Evolutionary conservation across 2,329 filamentous ascomycete genomes (phyloP), one percentile per base, ranked within the genome.

Genomic region (Aspergillus quadricinctus): DNA sequence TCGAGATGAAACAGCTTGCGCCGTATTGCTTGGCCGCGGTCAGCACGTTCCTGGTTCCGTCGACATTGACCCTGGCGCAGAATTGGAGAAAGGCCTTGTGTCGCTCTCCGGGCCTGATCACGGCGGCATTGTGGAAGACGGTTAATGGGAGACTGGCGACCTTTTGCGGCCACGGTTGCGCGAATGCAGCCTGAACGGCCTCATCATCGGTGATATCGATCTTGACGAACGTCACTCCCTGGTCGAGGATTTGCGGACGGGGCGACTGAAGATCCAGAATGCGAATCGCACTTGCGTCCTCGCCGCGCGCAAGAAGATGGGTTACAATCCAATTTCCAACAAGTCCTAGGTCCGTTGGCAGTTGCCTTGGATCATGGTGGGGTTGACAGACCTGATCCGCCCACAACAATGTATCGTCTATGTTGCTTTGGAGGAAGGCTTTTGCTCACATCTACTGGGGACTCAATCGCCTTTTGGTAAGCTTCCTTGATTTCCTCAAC

Each of bases 91-190:
- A 71, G 31, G 73, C 67, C 48, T 66, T 63, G 50, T 75, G 73
- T 6, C 82, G 77, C 54, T 84, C 81, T 17, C 73, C 75, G 0
- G 80, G 76, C 10, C 80, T 72, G 56, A 85, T 83, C 4, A 78
- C 73, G 1, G 82, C 82, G 2, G 81, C 82, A 0, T 79, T 83
- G 69, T 85, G 82, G 63, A 81, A 83, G 14, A 85, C 81, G 1
- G 81, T 83, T 25, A 85, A 68, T 1, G 82, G 81, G 3, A 79
- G 71, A 4, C 67, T 49, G 4, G 76, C 71, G 4, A 77, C 71
- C 1, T 67, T 65, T 2, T 66, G 50, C 2, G 75, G 70, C 82
- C 83, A 85, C 4, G 77, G 72, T 23, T 71, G 69, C 5, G 70
- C 65, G 55, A 85, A 83, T 17, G 81, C 80, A 0, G 69, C 71